phyloP scores from a whole-genome alignment of 169 alveolate genomes.

The Fabrea salina region DNA sequence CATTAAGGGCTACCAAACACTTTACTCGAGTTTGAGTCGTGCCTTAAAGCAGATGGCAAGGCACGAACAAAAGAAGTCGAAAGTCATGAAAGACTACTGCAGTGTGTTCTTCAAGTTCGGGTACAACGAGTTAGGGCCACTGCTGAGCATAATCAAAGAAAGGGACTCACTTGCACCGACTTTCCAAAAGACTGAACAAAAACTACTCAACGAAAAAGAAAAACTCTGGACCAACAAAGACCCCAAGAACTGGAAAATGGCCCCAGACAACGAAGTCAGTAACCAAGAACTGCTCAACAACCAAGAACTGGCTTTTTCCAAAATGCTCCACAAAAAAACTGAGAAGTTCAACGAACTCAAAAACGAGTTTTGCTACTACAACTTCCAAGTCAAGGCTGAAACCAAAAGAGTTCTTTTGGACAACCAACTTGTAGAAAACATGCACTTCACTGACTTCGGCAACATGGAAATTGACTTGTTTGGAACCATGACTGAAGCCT shows the following conservation, averaged over 20 bases:
- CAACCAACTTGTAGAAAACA: constrained; percentile 5
- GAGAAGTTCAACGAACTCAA: background rate
- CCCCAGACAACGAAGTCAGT: background rate
- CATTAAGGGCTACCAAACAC: background rate
- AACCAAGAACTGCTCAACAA: background rate
- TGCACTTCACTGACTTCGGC: constrained; percentile 6
- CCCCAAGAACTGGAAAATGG: background rate
- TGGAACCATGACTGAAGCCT: too few relatives aligned
- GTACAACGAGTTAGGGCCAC: background rate
- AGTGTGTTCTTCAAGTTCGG: background rate
- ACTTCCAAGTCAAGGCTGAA: constrained; percentile 4
- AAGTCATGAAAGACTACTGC: background rate
- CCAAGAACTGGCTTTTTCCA: background rate
- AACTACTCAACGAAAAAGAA: background rate
- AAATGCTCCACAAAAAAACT: background rate
- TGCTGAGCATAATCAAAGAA: constrained; percentile 8
- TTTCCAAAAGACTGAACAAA: background rate
- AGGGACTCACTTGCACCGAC: background rate
- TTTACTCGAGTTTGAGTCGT: background rate
- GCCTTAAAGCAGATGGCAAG: background rate
- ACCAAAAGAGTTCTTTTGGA: background rate
- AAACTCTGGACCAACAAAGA: background rate
- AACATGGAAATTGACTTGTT: too few relatives aligned
- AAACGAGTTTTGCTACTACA: constrained; percentile 1
- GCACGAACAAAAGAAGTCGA: background rate